Conservation (phyloP, 2,329 filamentous ascomycete genomes). For the Tolypocladium amazonense region DNA sequence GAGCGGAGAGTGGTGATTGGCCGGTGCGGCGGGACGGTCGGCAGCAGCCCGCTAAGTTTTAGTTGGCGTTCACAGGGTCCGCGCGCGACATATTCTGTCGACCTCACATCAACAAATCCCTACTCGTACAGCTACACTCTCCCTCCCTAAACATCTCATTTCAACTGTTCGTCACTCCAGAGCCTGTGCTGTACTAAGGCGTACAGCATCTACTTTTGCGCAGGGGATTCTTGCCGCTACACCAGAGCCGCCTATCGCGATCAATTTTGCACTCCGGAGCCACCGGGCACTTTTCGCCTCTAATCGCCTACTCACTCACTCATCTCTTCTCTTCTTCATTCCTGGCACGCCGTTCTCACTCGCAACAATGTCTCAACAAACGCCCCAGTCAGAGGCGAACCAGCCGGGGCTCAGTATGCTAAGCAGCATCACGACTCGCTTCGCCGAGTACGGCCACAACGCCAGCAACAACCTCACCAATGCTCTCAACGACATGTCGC, state of each 20-base stretch:
- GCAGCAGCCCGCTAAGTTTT: neutral
- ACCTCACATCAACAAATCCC: neutral
- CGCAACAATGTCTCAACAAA: slow-evolving; percentile 12
- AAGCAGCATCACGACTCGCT: slow-evolving; percentile 19
- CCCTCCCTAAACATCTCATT: neutral
- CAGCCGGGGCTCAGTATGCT: slow-evolving; percentile 20
- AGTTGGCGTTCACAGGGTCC: neutral
- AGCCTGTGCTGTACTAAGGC: no score
- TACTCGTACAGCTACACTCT: neutral
- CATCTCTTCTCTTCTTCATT: neutral
- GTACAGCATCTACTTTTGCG: neutral
- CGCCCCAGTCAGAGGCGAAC: slow-evolving; percentile 13
- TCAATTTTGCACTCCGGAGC: neutral
- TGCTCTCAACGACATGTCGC: slow-evolving; percentile 39
- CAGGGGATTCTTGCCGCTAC: neutral
- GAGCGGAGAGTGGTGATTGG: neutral
- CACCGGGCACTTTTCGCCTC: neutral
- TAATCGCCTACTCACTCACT: neutral
- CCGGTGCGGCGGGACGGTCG: neutral
- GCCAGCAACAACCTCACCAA: slow-evolving; percentile 36
- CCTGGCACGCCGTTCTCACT: neutral
- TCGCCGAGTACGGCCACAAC: slow-evolving; percentile 25
- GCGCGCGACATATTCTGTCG: neutral
- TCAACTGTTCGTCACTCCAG: neutral
- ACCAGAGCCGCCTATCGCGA: neutral